Conservation (phyloP, 768 basidiomycete genomes). For the Lyophyllum atratum region DNA sequence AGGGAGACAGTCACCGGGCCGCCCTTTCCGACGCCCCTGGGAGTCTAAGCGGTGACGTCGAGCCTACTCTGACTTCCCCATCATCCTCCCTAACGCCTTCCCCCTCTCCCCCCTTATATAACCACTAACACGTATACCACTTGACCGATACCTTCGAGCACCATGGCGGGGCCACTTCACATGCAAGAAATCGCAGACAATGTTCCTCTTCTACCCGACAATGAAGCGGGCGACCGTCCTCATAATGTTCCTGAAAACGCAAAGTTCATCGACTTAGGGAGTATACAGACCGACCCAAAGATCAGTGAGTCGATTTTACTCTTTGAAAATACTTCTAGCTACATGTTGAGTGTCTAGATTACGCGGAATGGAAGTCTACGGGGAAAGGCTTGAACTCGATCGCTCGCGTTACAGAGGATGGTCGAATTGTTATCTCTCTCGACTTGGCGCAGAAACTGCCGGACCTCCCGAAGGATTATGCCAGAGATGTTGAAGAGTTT, state of each 20-base stretch:
- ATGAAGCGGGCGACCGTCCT: not conserved
- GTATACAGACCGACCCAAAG: slow-evolving; percentile 18
- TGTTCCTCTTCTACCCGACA: slow-evolving; percentile 2
- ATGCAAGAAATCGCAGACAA: slow-evolving; percentile 15
- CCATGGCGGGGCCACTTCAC: slow-evolving; percentile 8
- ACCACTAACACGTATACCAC: not conserved
- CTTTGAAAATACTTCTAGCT: not conserved
- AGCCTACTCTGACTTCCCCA: too few relatives aligned
- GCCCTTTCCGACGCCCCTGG: too few relatives aligned
- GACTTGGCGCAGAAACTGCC: slow-evolving; percentile 51
- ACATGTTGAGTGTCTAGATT: slow-evolving; percentile 28
- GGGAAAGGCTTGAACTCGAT: slow-evolving; percentile 45
- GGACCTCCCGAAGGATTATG: slow-evolving; percentile 49
- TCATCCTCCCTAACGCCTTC: not conserved
- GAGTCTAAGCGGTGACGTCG: too few relatives aligned
- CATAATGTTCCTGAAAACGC: not conserved
- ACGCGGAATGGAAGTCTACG: slow-evolving; percentile 36
- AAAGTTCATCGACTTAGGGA: slow-evolving; percentile 12
- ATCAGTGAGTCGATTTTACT: slow-evolving; percentile 11
- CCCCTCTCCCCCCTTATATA: not conserved
- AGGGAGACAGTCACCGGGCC: too few relatives aligned
- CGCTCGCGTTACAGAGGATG: slow-evolving; percentile 43
- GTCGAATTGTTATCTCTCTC: slow-evolving; percentile 47
- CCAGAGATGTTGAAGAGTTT: slow-evolving; percentile 49
- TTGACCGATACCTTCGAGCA: not conserved